Percentiles rank a stretch among this genome's conserved stretches.
Evolutionary conservation across 2,329 filamentous ascomycete species (phyloP).

Genomic region (Hymenoscyphus infarciens): DNA sequence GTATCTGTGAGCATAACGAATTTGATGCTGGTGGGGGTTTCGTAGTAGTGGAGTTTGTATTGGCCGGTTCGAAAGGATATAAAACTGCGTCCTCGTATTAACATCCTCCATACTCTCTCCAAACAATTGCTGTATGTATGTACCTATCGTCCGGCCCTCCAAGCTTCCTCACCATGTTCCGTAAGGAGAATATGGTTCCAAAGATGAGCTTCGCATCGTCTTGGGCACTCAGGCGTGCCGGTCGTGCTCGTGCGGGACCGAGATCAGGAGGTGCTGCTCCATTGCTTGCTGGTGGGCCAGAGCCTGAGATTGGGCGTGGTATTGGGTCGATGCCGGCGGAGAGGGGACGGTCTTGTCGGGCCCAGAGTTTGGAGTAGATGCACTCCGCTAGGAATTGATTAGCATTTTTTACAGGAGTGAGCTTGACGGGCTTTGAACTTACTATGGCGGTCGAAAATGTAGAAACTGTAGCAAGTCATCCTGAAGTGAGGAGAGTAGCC

Average conservation of each 20-base stretch:
- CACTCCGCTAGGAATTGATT: slow-evolving; percentile 69
- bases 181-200: slow-evolving; percentile 90
- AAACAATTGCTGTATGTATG: not conserved
- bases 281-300: slow-evolving; percentile 44
- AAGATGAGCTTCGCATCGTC: slow-evolving; percentile 98
- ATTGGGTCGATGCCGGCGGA: slow-evolving; percentile 41
- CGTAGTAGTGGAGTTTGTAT: slow-evolving; percentile 99
- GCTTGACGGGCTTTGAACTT: not conserved
- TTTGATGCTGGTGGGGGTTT: slow-evolving; percentile 92
- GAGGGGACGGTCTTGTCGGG: slow-evolving; percentile 35
- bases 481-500: slow-evolving; percentile 23
- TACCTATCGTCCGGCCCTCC: slow-evolving; percentile 83
- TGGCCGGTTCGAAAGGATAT: slow-evolving; percentile 89
- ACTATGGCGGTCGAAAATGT: slow-evolving; percentile 99
- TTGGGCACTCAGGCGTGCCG: slow-evolving; percentile 44
- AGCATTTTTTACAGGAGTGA: slow-evolving; percentile 13
- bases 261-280: slow-evolving; percentile 33
- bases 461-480: slow-evolving; percentile 97
- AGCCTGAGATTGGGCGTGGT: slow-evolving; percentile 46
- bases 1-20: slow-evolving; percentile 96
- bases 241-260: slow-evolving; percentile 32
- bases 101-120: not conserved
- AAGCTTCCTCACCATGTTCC: slow-evolving; percentile 95
- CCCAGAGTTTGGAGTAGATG: slow-evolving; percentile 90
- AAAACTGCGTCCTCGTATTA: slow-evolving; percentile 54